Percentiles rank a stretch among this genome's conserved stretches.
These are phyloP conservation scores for Monsonia emarginata DNA, from an alignment of 441 rosid species.

Conservation along the genomic window DNA sequence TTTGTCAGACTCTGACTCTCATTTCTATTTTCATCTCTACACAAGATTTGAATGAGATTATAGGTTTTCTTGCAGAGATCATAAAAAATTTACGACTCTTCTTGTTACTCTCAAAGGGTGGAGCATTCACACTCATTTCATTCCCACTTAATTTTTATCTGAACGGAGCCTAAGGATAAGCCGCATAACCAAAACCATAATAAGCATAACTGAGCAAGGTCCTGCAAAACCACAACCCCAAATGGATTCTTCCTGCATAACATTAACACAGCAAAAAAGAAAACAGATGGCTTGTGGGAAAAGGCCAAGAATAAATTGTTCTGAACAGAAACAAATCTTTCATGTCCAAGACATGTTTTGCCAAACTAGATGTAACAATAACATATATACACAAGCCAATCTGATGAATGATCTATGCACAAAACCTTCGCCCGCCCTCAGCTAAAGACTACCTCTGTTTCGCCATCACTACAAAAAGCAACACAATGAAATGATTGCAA, in stretches of 20 bases:
- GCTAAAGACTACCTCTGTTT: not conserved
- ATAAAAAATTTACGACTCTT: too few species aligned
- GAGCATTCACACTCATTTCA: too few species aligned
- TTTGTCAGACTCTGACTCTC: too few species aligned
- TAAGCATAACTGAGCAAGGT: too few species aligned
- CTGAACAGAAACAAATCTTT: not conserved
- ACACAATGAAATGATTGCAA: not conserved
- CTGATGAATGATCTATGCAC: conserved; percentile 1
- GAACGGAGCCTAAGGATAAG: too few species aligned
- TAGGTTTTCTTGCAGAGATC: too few species aligned
- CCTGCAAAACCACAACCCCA: too few species aligned
- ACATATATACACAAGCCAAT: conserved; percentile 9
- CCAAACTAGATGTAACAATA: not conserved
- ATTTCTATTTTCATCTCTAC: too few species aligned
- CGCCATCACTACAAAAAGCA: not conserved
- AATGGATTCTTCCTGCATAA: not conserved
- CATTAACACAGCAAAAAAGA: not conserved
- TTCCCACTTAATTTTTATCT: too few species aligned
- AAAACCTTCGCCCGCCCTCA: conserved; percentile 6
- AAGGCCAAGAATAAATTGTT: not conserved
- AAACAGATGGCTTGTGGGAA: not conserved
- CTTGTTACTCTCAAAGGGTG: too few species aligned
- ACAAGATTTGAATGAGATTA: too few species aligned
- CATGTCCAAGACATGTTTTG: not conserved
- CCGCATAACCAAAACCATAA: too few species aligned